Percentiles rank a stretch among this genome's conserved stretches.
These are phyloP conservation scores for Fibroporia radiculosa DNA, from an alignment of 768 basidiomycete genomes.

Conservation along the genomic window DNA sequence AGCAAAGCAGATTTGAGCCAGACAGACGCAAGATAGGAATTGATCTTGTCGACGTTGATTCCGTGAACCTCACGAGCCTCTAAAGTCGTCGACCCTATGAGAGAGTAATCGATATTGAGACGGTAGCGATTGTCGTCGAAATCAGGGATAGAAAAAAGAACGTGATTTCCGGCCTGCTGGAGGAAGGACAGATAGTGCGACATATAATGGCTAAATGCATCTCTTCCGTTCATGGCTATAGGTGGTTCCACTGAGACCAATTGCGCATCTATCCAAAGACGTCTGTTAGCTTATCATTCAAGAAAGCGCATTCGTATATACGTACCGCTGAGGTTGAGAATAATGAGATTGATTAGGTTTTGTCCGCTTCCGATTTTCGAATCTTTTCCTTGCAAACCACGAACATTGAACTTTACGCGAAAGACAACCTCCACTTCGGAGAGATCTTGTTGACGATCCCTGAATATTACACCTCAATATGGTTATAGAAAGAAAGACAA, in stretches of 20 bases:
- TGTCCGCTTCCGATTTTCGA: conserved; percentile 16
- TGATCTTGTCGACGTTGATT: conserved; percentile 19
- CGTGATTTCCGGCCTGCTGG: conserved; percentile 21
- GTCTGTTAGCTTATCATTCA: background rate
- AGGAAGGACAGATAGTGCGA: conserved; percentile 21
- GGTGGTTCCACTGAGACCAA: conserved; percentile 7
- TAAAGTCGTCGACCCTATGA: conserved; percentile 10
- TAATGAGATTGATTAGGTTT: conserved; percentile 14
- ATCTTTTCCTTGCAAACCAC: conserved; percentile 15
- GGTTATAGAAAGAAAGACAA: no score
- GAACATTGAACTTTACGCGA: conserved; percentile 17
- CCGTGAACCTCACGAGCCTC: conserved; percentile 15
- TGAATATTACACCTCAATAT: no score
- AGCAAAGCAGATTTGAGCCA: conserved; percentile 22
- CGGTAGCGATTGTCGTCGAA: conserved; percentile 20
- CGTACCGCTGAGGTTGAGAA: conserved; percentile 15
- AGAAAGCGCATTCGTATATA: background rate
- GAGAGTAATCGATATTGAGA: conserved; percentile 20
- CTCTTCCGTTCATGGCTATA: conserved; percentile 5
- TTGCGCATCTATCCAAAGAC: conserved; percentile 7
- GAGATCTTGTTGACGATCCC: conserved; percentile 10
- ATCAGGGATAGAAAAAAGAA: conserved; percentile 24
- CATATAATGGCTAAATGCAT: conserved; percentile 12
- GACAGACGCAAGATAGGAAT: conserved; percentile 16
- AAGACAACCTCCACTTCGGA: conserved; percentile 13